Evolutionary conservation across 2,329 filamentous ascomycete genomes (phyloP).

Genomic region (Lomentospora prolificans): DNA sequence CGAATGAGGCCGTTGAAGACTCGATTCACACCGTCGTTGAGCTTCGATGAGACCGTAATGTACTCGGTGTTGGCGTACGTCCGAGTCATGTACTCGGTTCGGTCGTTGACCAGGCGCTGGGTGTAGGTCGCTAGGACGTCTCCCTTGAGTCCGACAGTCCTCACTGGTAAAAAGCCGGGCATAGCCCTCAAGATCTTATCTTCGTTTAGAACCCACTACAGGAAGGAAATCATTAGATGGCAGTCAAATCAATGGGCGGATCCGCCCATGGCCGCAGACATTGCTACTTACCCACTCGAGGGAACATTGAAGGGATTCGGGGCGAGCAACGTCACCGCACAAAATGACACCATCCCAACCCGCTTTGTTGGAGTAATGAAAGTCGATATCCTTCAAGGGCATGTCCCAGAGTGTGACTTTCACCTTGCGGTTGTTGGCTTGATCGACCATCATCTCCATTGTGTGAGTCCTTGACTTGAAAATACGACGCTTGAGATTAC

Average conservation of each 20-base stretch:
- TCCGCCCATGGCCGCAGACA: no score
- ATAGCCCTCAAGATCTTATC: background rate
- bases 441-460: background rate
- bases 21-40: background rate
- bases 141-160: background rate
- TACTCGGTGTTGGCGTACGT: background rate
- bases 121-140: background rate
- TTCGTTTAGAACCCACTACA: background rate
- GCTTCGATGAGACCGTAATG: background rate
- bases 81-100: background rate
- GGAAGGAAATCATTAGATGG: no score
- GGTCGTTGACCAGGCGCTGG: background rate
- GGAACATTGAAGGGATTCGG: background rate
- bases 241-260: no score
- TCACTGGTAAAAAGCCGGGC: background rate
- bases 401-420: conserved; percentile 5
- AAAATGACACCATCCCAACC: conserved; percentile 5
- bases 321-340: background rate
- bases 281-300: background rate
- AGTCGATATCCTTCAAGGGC: background rate
- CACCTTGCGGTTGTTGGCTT: background rate
- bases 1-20: background rate
- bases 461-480: background rate
- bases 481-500: background rate
- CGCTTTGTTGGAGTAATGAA: background rate